Percentiles rank a stretch among this genome's conserved stretches.
These are phyloP conservation scores for Suillus decipiens DNA, from an alignment of 768 basidiomycete genomes.

Conservation along the genomic window DNA sequence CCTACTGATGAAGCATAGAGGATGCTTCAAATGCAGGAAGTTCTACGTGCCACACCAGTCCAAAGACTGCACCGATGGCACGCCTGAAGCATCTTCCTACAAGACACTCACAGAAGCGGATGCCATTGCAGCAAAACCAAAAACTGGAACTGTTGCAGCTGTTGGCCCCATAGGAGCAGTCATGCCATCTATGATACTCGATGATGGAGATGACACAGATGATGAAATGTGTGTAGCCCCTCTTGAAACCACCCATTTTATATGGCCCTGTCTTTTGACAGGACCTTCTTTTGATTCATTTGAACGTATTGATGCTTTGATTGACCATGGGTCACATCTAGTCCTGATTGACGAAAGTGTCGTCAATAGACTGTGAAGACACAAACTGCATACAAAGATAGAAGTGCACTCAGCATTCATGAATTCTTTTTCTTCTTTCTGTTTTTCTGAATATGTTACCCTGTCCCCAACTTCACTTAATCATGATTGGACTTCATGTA, in stretches of 20 bases:
- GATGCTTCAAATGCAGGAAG: too few relatives aligned
- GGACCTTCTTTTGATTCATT: not conserved
- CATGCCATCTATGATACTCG: not conserved
- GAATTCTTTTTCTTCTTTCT: not conserved
- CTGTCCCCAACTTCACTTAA: too few relatives aligned
- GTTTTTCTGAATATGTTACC: not conserved
- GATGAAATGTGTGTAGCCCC: not conserved
- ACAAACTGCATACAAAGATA: not conserved
- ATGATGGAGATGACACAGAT: too few relatives aligned
- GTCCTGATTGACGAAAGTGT: not conserved
- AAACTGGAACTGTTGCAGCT: too few relatives aligned
- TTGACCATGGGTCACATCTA: not conserved
- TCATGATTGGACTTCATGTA: too few relatives aligned
- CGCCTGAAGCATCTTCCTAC: too few relatives aligned
- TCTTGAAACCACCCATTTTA: not conserved
- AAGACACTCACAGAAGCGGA: too few relatives aligned
- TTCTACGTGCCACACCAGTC: too few relatives aligned
- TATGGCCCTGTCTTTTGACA: not conserved
- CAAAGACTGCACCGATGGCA: too few relatives aligned
- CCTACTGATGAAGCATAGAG: too few relatives aligned
- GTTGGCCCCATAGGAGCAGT: too few relatives aligned
- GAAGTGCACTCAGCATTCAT: not conserved
- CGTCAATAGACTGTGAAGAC: not conserved
- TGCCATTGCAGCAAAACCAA: too few relatives aligned
- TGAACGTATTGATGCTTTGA: not conserved